Evolutionary conservation across 1,284 basidiomycete species (phyloP).

Genomic region (Megacollybia platyphylla): DNA sequence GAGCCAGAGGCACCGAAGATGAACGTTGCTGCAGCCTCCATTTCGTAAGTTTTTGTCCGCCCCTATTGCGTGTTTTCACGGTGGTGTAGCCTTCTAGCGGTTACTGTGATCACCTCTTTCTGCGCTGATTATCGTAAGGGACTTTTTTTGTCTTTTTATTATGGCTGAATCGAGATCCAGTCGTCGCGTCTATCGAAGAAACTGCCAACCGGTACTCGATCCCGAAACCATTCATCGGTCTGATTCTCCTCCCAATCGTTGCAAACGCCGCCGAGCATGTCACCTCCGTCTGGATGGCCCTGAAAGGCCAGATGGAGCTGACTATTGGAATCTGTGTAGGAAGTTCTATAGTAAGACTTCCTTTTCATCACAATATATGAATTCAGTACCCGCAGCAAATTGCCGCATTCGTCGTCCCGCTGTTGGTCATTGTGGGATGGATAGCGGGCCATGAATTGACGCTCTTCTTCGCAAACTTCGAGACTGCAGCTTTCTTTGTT

Average conservation of each 20-base stretch:
- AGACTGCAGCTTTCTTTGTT: slow-evolving; percentile 78
- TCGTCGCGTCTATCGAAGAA: slow-evolving; percentile 86
- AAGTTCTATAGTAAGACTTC: slow-evolving; percentile 63
- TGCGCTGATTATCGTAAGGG: slow-evolving; percentile 68
- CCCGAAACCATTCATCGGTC: slow-evolving; percentile 73
- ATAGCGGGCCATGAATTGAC: slow-evolving; percentile 69
- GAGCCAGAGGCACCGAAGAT: slow-evolving; percentile 45
- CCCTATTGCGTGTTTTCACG: background rate
- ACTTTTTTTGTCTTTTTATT: slow-evolving; percentile 1
- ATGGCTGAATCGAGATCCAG: slow-evolving; percentile 18
- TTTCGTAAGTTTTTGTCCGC: slow-evolving; percentile 27
- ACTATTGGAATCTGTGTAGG: slow-evolving; percentile 87
- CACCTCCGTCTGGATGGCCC: slow-evolving; percentile 85
- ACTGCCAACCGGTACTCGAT: slow-evolving; percentile 71
- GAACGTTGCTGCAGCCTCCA: slow-evolving; percentile 53
- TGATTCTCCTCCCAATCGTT: slow-evolving; percentile 64
- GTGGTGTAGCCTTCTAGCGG: slow-evolving; percentile 33
- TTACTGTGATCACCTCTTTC: slow-evolving; percentile 77
- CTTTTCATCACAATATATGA: background rate
- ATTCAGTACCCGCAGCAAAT: slow-evolving; percentile 52
- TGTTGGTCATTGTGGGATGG: slow-evolving; percentile 79
- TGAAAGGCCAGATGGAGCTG: slow-evolving; percentile 79
- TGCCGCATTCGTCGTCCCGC: slow-evolving; percentile 75
- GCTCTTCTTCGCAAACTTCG: slow-evolving; percentile 73
- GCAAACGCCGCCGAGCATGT: slow-evolving; percentile 73